Evolutionary conservation across 192 early-diverging fungal species (phyloP).

Genomic region (Rhizophagus prolifer): DNA sequence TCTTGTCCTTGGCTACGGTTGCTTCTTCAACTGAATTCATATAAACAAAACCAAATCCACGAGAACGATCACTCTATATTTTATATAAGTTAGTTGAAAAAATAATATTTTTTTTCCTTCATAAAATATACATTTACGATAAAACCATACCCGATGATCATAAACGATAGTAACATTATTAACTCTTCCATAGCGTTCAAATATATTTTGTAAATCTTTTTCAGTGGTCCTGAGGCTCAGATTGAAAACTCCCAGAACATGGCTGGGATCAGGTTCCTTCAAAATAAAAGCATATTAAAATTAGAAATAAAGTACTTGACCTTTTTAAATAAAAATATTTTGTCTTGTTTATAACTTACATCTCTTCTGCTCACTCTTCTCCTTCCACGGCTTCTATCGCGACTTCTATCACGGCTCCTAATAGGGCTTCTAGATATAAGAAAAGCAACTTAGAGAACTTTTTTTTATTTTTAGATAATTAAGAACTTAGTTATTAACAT

Average conservation of each 20-base stretch:
- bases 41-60: conserved; percentile 72
- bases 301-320: neutral
- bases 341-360: neutral
- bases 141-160: conserved; percentile 48
- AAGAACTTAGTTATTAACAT: neutral
- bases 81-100: neutral
- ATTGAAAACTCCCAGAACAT: conserved; percentile 73
- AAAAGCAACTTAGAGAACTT: neutral
- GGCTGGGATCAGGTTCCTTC: conserved; percentile 40
- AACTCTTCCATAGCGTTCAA: conserved; percentile 57
- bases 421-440: neutral
- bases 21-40: conserved; percentile 53
- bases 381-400: conserved; percentile 28
- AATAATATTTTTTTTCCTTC: too few relatives aligned
- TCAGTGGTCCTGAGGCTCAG: conserved; percentile 60
- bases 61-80: conserved; percentile 54
- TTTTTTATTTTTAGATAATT: neutral
- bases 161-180: conserved; percentile 63
- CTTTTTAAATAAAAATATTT: too few relatives aligned
- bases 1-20: conserved; percentile 51
- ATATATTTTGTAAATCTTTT: conserved; percentile 57
- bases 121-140: neutral
- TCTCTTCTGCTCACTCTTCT: conserved; percentile 19
- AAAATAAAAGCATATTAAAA: neutral
- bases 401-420: conserved; percentile 19